Conservation (phyloP, 2,329 filamentous ascomycete genomes). For the Venturia nashicola region DNA sequence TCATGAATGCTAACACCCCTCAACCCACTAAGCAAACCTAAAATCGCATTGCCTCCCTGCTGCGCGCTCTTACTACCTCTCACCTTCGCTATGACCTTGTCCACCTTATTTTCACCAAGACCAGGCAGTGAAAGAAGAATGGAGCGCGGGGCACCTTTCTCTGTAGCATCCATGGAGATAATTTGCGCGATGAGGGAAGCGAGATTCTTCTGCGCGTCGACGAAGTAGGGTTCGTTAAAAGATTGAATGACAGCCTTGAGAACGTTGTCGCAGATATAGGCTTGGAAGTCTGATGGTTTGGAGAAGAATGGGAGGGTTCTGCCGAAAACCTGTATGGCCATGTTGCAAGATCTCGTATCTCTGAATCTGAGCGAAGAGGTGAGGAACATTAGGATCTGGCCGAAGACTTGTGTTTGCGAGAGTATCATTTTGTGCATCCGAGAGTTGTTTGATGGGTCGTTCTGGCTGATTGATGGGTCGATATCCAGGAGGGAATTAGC, state of each 20-base stretch:
- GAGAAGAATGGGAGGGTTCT: slow-evolving; percentile 23
- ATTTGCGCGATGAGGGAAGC: slow-evolving; percentile 80
- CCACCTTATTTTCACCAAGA: slow-evolving; percentile 54
- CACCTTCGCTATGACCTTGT: slow-evolving; percentile 34
- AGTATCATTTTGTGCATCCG: slow-evolving; percentile 70
- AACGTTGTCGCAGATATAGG: slow-evolving; percentile 79
- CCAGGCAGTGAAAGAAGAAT: slow-evolving; percentile 73
- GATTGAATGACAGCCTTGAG: slow-evolving; percentile 82
- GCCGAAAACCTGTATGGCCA: slow-evolving; percentile 68
- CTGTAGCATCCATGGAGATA: slow-evolving; percentile 55
- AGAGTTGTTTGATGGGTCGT: slow-evolving; percentile 33
- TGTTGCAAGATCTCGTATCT: slow-evolving; percentile 77
- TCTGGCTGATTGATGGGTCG: slow-evolving; percentile 12
- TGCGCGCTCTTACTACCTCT: slow-evolving; percentile 34
- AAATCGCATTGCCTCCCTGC: slow-evolving; percentile 60
- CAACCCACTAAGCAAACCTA: slow-evolving; percentile 75
- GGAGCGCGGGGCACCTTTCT: slow-evolving; percentile 36
- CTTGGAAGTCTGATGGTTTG: slow-evolving; percentile 28
- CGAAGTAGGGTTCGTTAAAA: slow-evolving; percentile 91
- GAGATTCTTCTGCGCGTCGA: slow-evolving; percentile 87
- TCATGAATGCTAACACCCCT: slow-evolving; percentile 89
- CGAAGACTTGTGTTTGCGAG: slow-evolving; percentile 63
- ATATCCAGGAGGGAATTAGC: slow-evolving; percentile 63
- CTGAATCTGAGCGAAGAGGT: slow-evolving; percentile 81
- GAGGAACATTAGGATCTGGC: slow-evolving; percentile 83